Percentiles rank a stretch among this genome's conserved stretches.
These are phyloP conservation scores for Rhododendron vialii DNA, from an alignment of 148 eudicot species.

Conservation along the genomic window DNA sequence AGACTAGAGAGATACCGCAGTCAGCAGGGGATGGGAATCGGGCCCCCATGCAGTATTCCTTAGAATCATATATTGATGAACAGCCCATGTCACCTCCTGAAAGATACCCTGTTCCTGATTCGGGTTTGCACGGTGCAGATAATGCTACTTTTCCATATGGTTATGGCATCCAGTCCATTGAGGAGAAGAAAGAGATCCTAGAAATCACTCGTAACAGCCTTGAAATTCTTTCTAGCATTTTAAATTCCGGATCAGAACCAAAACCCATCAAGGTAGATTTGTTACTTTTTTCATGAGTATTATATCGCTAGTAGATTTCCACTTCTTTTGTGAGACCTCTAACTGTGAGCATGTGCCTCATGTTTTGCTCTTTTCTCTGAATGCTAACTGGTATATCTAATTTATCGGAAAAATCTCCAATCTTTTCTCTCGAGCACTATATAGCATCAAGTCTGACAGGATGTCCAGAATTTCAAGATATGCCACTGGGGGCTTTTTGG, in stretches of 20 bases:
- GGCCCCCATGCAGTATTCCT: slow-evolving; percentile 45
- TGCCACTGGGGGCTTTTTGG: not conserved
- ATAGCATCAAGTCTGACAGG: not conserved
- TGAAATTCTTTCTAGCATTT: slow-evolving; percentile 76
- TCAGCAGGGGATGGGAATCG: slow-evolving; percentile 30
- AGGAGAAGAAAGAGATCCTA: slow-evolving; percentile 78
- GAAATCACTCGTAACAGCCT: slow-evolving; percentile 75
- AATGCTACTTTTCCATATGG: slow-evolving; percentile 21
- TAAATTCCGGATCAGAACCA: slow-evolving; percentile 57
- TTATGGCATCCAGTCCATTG: slow-evolving; percentile 49
- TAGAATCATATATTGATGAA: slow-evolving; percentile 50
- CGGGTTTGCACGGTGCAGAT: slow-evolving; percentile 27
- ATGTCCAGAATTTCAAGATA: not conserved
- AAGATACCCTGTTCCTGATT: slow-evolving; percentile 67
- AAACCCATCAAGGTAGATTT: slow-evolving; percentile 57
- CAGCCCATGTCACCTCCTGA: slow-evolving; percentile 51
- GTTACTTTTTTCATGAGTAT: not conserved
- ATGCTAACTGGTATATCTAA: not conserved
- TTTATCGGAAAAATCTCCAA: not conserved
- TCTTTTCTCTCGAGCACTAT: not conserved
- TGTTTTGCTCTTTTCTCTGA: not conserved
- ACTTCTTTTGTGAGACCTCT: not conserved
- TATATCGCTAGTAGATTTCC: not conserved
- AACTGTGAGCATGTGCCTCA: not conserved
- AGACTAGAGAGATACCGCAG: slow-evolving; percentile 42